phyloP scores from a whole-genome alignment of 2,329 filamentous ascomycete species.

The Gnomoniopsis sp. region DNA sequence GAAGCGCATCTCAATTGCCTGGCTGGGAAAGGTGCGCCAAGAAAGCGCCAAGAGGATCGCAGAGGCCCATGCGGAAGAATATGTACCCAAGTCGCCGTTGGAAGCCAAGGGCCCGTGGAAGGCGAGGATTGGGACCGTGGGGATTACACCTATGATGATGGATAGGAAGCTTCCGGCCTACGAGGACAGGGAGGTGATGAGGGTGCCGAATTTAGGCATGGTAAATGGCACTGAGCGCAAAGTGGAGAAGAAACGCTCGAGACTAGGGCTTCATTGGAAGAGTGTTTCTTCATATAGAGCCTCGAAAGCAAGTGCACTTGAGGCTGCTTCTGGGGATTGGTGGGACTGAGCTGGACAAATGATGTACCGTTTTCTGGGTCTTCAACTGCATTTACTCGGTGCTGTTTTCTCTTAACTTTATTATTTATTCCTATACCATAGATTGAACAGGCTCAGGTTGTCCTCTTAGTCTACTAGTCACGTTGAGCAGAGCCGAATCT shows the following conservation, averaged over 20 bases:
- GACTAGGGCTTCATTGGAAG: background rate
- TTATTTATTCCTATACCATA: too few species aligned
- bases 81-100: constrained; percentile 20
- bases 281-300: too few species aligned
- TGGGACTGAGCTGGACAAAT: background rate
- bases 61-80: constrained; percentile 11
- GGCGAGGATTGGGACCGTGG: background rate
- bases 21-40: constrained; percentile 13
- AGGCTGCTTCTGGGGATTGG: background rate
- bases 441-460: too few species aligned
- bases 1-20: constrained; percentile 11
- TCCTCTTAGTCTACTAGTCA: too few species aligned
- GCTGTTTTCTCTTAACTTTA: too few species aligned
- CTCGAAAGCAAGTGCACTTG: background rate
- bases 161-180: background rate
- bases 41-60: constrained; percentile 18
- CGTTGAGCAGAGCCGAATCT: too few species aligned
- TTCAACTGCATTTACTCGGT: too few species aligned
- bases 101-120: constrained; percentile 16
- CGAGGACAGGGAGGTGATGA: background rate
- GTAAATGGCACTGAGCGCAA: background rate
- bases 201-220: background rate
- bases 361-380: too few species aligned
- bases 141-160: background rate
- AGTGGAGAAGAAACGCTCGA: background rate